Base-by-base conservation (phyloP, 2,329 filamentous ascomycete genomes). In the Aspergillus fumigatus region DNA sequence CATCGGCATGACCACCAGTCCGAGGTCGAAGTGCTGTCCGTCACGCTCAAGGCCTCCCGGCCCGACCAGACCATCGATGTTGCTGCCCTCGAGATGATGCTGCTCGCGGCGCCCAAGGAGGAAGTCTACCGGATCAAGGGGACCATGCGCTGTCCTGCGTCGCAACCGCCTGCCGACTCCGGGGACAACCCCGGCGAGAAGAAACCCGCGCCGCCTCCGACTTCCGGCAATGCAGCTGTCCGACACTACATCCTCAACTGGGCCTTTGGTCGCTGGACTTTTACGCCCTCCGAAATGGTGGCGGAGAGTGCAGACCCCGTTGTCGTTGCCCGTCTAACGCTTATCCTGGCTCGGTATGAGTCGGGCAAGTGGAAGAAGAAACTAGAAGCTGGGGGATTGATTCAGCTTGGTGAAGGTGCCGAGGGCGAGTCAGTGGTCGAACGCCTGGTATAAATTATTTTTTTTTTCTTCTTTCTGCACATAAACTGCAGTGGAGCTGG, bases 261-360 rank as follows among this genome's bases (percentile, higher is more conserved):
- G 94, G 94, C 94, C 0, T 99, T 99, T 75, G 92, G 92, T 0
- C 83, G 94, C 29, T 99, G 94, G 93, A 96, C 86, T 0, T 96
- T 93, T 69, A 95, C 92, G 1, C 80, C 84, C 5, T 73, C 70
- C 1, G 61, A 65, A 1, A 76, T 86, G 19, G 67, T 70, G 26
- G 65, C 68, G 1, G 65, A 71, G 52, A 65, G 63, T 1, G 66
- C 69, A 3, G 70, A 72, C 26, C 61, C 68, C 4, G 53, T 63
- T 40, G 68, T 70, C 26, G 62, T 76, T 23, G 70, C 76, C 23
- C 64, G 75, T 40, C 63, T 81, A 56, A 80, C 79, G 0, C 67
- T 80, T 35, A 78, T 81, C 14, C 64, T 80, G 38, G 78, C 79
- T 2, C 67, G 78, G 51, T 74, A 76, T 54, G 78, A 80, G 62